Evolutionary conservation across 768 basidiomycete genomes (phyloP), one percentile per base, ranked within the genome.

Genomic region (Candolleomyces efflorescens): DNA sequence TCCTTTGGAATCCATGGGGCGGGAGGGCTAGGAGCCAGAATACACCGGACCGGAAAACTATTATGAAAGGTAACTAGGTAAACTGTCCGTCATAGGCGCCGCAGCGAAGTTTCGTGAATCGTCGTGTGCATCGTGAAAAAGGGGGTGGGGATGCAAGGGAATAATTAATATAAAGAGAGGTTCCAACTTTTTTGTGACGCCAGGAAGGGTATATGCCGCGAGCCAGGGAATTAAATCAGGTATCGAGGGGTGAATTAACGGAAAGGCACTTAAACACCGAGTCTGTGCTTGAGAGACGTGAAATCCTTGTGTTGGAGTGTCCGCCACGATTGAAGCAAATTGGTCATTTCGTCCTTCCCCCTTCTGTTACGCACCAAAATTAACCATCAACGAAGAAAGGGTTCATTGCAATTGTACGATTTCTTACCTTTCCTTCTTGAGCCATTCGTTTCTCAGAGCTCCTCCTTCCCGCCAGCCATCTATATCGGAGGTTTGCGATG

Each of bases 401-500:
- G 32, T 7, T n/a, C 32, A 37, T 38, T 9, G 27, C 48, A 47
- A 62, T 54, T 59, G 43, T 27, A 15, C 4, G 27, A 4, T 15
- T 51, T 51, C 75, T 71, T 61, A 71, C 86, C 76, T 78, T 59
- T 83, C 81, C 66, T 80, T 81, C 69, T 75, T 80, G 39, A 75
- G 69, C 86, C 86, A 87, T 63, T 87, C 86, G 53, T 69, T 69
- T 63, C 76, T 75, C 60, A 75, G 64, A 61, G 66, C 65, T 5
- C 85, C 86, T 32, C 75, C 77, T 62, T 80, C 76, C 61, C 71
- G 71, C 86, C 86, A 87, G 53, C 67, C 75, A 60, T 74, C 68
- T 54, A 83, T 63, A 53, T 74, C 70, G 62, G 63, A 60, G 47
- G 70, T 67, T 49, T 67, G 64, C 54, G 67, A 64, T 43, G 62